phyloP scores from a whole-genome alignment of 352 stramenopile genomes.

The Phytophthora sojae region DNA sequence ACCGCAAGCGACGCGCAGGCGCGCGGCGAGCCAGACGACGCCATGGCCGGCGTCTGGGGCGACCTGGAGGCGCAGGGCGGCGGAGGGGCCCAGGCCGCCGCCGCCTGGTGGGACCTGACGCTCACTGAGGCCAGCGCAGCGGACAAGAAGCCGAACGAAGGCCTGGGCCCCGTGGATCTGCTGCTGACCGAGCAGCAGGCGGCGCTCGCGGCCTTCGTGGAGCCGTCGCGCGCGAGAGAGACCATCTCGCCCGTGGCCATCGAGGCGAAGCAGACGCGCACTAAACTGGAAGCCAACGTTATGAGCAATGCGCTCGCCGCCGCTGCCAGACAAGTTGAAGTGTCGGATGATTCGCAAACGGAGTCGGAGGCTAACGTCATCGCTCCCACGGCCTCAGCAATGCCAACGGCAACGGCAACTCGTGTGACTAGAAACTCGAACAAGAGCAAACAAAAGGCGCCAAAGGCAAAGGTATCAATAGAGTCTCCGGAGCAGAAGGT shows the following conservation, averaged over 20 bases:
- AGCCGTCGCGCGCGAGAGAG: slow-evolving; percentile 14
- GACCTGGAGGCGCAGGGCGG: slow-evolving; percentile 39
- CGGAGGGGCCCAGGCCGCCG: slow-evolving; percentile 21
- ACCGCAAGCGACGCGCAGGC: slow-evolving; percentile 24
- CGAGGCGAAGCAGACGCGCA: slow-evolving; percentile 24
- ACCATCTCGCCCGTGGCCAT: slow-evolving; percentile 33
- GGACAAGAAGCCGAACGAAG: slow-evolving; percentile 9
- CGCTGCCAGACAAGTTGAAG: slow-evolving; percentile 20
- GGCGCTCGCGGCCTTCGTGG: slow-evolving; percentile 33
- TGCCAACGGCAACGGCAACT: not conserved
- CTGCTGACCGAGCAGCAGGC: slow-evolving; percentile 38
- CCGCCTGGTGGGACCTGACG: slow-evolving; percentile 32
- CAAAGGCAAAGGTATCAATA: not conserved
- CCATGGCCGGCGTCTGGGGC: slow-evolving; percentile 36
- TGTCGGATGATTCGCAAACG: slow-evolving; percentile 41
- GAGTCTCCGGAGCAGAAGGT: not conserved
- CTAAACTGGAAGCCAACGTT: slow-evolving; percentile 15
- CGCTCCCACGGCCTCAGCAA: not conserved
- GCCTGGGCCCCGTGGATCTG: slow-evolving; percentile 16
- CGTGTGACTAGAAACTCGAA: not conserved
- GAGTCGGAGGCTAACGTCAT: slow-evolving; percentile 24
- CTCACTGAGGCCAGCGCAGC: slow-evolving; percentile 5
- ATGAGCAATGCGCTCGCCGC: slow-evolving; percentile 6
- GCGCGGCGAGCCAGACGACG: slow-evolving; percentile 34
- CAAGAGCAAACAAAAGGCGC: slow-evolving; percentile 14